A percentile compares a stretch with the other conserved stretches of the same genome.
Conservation (phyloP, 129 eudicot species). For the Artemisia annua region DNA sequence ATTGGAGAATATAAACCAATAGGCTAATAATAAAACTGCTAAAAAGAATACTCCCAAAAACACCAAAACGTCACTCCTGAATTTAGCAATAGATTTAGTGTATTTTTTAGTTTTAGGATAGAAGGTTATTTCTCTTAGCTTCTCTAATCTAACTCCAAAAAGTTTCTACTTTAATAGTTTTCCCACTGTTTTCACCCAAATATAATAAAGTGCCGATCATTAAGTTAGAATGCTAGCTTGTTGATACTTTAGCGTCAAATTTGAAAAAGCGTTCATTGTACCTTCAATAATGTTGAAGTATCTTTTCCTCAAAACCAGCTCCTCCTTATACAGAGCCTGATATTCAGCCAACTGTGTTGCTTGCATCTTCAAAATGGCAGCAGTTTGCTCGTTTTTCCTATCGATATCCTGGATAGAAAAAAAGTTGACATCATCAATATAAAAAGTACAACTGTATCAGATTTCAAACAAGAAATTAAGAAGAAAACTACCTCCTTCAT, state of each 20-base stretch:
- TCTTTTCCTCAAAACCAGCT: slow-evolving; percentile 71
- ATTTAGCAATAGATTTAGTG: too few species aligned
- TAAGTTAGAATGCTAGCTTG: too few species aligned
- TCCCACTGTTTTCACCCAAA: too few species aligned
- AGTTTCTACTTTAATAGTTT: too few species aligned
- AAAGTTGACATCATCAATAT: slow-evolving; percentile 7
- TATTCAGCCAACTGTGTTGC: slow-evolving; percentile 86
- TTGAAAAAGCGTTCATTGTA: slow-evolving; percentile 14
- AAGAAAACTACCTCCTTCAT: slow-evolving; percentile 77
- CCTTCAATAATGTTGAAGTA: slow-evolving; percentile 97
- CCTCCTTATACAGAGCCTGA: slow-evolving; percentile 88
- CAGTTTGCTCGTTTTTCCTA: slow-evolving; percentile 97
- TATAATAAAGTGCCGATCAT: too few species aligned
- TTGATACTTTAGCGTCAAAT: neutral
- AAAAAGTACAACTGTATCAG: slow-evolving; percentile 1
- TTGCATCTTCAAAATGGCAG: slow-evolving; percentile 93
- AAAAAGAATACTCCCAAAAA: too few species aligned
- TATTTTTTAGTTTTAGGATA: too few species aligned
- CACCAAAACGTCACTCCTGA: too few species aligned
- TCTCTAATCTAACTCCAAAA: too few species aligned
- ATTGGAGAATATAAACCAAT: neutral
- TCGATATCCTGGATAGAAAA: slow-evolving; percentile 73
- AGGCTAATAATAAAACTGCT: too few species aligned
- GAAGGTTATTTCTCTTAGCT: too few species aligned
- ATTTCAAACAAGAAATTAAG: slow-evolving; percentile 2